Percentiles rank a stretch among this genome's conserved stretches.
Conservation (phyloP, 73 alveolate genomes). For the Tetrahymena elliotti region DNA sequence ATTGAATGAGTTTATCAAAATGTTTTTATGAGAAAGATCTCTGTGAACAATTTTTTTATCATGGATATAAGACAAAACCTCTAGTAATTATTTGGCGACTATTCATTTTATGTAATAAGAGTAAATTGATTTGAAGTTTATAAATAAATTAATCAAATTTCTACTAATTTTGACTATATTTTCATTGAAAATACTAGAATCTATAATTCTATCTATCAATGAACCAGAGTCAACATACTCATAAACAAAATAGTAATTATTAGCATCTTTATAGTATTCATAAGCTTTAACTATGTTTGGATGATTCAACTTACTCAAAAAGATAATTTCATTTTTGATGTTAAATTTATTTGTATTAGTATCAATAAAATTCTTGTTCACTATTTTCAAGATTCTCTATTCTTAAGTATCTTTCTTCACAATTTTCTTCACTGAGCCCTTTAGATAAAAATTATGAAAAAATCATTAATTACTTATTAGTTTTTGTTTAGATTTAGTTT, state of each 20-base stretch:
- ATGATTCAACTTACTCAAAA: background rate
- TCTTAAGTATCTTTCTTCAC: background rate
- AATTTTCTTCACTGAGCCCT: background rate
- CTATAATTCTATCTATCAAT: background rate
- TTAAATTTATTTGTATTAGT: background rate
- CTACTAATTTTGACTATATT: background rate
- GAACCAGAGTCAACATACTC: conserved; percentile 2
- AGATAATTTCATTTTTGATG: conserved; percentile 13
- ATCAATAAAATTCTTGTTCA: background rate
- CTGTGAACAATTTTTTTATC: conserved; percentile 10
- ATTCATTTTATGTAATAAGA: background rate
- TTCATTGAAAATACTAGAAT: background rate
- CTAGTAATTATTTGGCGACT: background rate
- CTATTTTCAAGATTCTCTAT: background rate
- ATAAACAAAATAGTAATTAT: background rate
- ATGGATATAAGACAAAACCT: conserved; percentile 11
- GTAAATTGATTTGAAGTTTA: background rate
- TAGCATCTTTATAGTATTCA: conserved; percentile 4
- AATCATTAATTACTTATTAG: background rate
- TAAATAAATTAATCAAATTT: background rate
- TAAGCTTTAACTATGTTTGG: conserved; percentile 21
- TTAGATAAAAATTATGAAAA: background rate
- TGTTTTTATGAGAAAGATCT: conserved; percentile 20
- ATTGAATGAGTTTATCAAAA: background rate
- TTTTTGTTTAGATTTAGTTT: background rate